Evolutionary conservation across 225 moss, liverwort and hornwort genomes (phyloP).

Genomic region (Marchantia polymorpha): DNA sequence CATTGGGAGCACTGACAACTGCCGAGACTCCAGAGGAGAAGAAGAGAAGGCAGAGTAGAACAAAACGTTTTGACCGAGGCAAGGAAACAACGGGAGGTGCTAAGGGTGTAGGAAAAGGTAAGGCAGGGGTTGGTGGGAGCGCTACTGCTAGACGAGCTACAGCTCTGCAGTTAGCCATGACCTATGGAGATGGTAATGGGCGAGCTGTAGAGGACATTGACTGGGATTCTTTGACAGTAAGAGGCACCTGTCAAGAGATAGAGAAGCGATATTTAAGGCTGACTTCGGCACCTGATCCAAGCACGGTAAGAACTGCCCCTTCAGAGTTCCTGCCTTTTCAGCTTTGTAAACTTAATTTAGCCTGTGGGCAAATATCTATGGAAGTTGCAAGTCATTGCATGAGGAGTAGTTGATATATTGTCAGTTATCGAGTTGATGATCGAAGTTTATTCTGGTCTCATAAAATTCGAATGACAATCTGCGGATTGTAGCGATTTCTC

Average conservation of each 20-base stretch:
- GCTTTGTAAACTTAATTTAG: no score
- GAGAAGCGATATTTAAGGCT: conserved; percentile 91
- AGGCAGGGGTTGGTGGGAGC: conserved; percentile 49
- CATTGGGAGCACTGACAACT: conserved; percentile 56
- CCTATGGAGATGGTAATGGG: conserved; percentile 69
- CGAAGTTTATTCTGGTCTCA: no score
- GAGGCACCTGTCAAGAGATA: conserved; percentile 85
- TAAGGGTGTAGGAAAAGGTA: conserved; percentile 49
- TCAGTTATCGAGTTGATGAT: no score
- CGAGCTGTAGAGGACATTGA: conserved; percentile 93
- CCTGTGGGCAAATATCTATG: no score
- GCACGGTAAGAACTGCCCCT: conserved; percentile 49
- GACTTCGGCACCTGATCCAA: conserved; percentile 93
- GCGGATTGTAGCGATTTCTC: no score
- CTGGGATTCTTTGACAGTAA: conserved; percentile 95
- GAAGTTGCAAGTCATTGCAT: no score
- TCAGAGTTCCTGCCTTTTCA: background rate
- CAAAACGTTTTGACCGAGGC: conserved; percentile 88
- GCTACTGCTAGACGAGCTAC: conserved; percentile 77
- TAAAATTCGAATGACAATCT: no score
- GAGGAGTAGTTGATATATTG: no score
- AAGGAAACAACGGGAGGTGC: conserved; percentile 56
- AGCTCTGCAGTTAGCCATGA: conserved; percentile 70
- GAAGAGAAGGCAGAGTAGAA: conserved; percentile 86
- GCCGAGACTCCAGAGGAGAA: conserved; percentile 90